These are phyloP conservation scores for Paramecium primaurelia DNA, from an alignment of 73 alveolate genomes.

Conservation along the genomic window DNA sequence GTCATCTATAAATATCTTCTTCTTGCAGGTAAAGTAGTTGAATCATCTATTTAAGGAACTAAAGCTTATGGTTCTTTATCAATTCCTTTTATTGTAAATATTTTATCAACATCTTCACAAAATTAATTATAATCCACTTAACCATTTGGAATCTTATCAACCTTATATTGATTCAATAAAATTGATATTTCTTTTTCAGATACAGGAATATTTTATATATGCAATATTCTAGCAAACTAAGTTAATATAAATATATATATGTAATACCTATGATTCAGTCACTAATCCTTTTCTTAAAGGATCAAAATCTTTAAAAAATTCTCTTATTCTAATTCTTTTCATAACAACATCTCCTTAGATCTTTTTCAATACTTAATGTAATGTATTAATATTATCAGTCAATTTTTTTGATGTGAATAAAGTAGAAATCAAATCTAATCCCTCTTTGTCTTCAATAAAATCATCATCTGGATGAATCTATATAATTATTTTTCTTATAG, in stretches of 20 bases:
- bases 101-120: slow-evolving; percentile 76
- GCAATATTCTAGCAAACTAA: slow-evolving; percentile 79
- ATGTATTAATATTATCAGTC: slow-evolving; percentile 44
- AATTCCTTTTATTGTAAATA: slow-evolving; percentile 78
- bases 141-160: slow-evolving; percentile 67
- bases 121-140: slow-evolving; percentile 74
- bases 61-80: slow-evolving; percentile 78
- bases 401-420: slow-evolving; percentile 54
- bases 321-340: slow-evolving; percentile 87
- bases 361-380: slow-evolving; percentile 82
- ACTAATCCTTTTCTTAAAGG: slow-evolving; percentile 87
- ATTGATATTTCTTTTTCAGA: slow-evolving; percentile 82
- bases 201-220: slow-evolving; percentile 76
- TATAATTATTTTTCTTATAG: background rate
- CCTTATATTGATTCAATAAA: slow-evolving; percentile 66
- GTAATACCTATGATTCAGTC: slow-evolving; percentile 52
- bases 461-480: slow-evolving; percentile 53
- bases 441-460: slow-evolving; percentile 55
- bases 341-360: slow-evolving; percentile 82
- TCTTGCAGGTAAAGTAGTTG: slow-evolving; percentile 72
- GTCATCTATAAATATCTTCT: slow-evolving; percentile 72
- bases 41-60: slow-evolving; percentile 67
- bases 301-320: slow-evolving; percentile 91
- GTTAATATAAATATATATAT: background rate
- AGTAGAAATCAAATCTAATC: slow-evolving; percentile 62